These are phyloP conservation scores for Neoarthrinium moseri DNA, from an alignment of 2,329 filamentous ascomycete genomes.

Conservation along the genomic window DNA sequence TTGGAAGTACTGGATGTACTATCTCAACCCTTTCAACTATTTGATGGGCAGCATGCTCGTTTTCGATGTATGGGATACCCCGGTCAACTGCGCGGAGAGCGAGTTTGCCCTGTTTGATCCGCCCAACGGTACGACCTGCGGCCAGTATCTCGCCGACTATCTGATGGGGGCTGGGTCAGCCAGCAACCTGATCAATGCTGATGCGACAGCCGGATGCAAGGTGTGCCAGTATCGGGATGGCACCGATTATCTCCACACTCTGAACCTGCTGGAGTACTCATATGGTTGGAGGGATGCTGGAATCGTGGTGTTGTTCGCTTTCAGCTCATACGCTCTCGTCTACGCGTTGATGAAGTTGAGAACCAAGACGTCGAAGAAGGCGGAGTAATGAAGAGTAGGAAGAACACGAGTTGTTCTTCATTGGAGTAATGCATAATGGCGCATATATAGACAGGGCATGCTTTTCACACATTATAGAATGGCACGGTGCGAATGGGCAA, in stretches of 20 bases:
- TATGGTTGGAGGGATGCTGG: slow-evolving; percentile 8
- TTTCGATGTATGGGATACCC: slow-evolving; percentile 46
- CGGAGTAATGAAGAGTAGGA: slow-evolving; percentile 1
- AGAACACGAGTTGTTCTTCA: too few species aligned
- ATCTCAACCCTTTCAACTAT: slow-evolving; percentile 61
- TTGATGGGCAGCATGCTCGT: slow-evolving; percentile 55
- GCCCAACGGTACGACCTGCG: slow-evolving; percentile 52
- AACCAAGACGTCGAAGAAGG: slow-evolving; percentile 12
- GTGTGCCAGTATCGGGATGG: slow-evolving; percentile 8
- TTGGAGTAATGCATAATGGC: too few species aligned
- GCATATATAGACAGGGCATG: too few species aligned
- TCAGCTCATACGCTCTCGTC: slow-evolving; percentile 7
- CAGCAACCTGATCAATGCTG: slow-evolving; percentile 58
- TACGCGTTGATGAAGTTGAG: slow-evolving; percentile 12
- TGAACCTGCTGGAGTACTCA: slow-evolving; percentile 4
- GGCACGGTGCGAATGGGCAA: too few species aligned
- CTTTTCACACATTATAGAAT: too few species aligned
- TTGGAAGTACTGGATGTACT: slow-evolving; percentile 68
- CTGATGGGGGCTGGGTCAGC: slow-evolving; percentile 43
- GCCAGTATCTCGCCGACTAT: slow-evolving; percentile 54
- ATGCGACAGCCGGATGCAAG: slow-evolving; percentile 39
- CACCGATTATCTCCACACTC: slow-evolving; percentile 2
- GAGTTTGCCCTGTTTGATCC: slow-evolving; percentile 55
- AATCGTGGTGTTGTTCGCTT: slow-evolving; percentile 7
- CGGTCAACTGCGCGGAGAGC: slow-evolving; percentile 42